Conservation (phyloP, 148 eudicot species). For the Cornus florida region DNA sequence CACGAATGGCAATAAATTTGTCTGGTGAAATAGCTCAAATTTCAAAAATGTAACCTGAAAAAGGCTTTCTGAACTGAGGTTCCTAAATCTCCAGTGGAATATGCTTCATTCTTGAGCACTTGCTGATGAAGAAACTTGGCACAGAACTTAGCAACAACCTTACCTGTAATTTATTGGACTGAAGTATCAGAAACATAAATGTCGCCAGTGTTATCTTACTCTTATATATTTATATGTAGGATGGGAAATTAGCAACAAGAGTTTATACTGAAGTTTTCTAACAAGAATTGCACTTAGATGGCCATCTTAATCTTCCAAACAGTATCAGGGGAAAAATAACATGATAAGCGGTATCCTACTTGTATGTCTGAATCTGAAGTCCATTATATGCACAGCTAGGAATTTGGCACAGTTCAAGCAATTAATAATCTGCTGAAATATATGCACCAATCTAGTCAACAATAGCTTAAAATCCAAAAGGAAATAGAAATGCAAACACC, state of each 20-base stretch:
- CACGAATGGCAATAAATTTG: neutral
- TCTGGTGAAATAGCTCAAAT: neutral
- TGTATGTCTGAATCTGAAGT: neutral
- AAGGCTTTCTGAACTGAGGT: slow-evolving; percentile 72
- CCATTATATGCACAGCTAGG: neutral
- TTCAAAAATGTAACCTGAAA: slow-evolving; percentile 47
- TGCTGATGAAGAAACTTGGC: slow-evolving; percentile 86
- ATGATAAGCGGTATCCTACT: neutral
- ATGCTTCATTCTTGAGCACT: slow-evolving; percentile 75
- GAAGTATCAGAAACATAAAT: neutral
- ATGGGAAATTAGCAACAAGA: neutral
- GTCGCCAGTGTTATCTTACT: neutral
- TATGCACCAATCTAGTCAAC: neutral
- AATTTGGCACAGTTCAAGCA: neutral
- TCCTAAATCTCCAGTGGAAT: slow-evolving; percentile 63
- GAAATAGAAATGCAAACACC: neutral
- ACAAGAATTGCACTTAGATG: neutral
- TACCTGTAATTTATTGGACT: slow-evolving; percentile 42
- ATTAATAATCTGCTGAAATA: neutral
- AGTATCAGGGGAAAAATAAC: neutral
- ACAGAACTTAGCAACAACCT: slow-evolving; percentile 88
- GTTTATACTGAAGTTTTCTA: neutral
- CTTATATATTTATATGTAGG: neutral
- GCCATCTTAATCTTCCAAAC: neutral
- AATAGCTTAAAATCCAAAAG: neutral